phyloP scores from a whole-genome alignment of 768 basidiomycete species.

The Collybia nuda region DNA sequence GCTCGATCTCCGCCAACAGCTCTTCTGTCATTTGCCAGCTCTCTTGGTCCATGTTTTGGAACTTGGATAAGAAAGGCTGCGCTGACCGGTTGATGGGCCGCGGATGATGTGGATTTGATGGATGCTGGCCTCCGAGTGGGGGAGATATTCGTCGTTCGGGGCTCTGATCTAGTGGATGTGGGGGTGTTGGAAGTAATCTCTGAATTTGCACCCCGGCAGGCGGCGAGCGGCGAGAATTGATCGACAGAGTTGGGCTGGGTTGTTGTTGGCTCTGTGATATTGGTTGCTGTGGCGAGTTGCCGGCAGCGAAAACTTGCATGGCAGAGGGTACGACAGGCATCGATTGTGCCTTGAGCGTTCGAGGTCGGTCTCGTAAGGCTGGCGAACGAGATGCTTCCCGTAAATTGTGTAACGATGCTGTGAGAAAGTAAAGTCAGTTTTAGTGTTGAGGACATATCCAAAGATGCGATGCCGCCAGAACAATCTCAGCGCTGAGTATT shows the following conservation, averaged over 20 bases:
- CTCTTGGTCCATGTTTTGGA: constrained; percentile 48
- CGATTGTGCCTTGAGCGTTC: constrained; percentile 58
- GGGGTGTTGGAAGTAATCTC: constrained; percentile 41
- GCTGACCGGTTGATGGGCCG: constrained; percentile 62
- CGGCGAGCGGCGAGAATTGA: constrained; percentile 39
- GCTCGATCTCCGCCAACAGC: constrained; percentile 70
- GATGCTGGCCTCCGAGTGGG: constrained; percentile 30
- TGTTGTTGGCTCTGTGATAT: constrained; percentile 39
- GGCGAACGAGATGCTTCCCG: constrained; percentile 53
- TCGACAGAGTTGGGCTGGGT: constrained; percentile 44
- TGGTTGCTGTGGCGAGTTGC: constrained; percentile 37
- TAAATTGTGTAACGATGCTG: constrained; percentile 41
- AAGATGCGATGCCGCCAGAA: constrained; percentile 1
- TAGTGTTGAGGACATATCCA: constrained; percentile 1
- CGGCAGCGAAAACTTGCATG: constrained; percentile 49
- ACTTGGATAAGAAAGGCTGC: constrained; percentile 56
- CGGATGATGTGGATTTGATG: constrained; percentile 51
- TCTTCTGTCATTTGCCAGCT: constrained; percentile 70
- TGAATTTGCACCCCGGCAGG: constrained; percentile 31
- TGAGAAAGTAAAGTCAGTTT: constrained; percentile 25
- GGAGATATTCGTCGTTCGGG: constrained; percentile 33
- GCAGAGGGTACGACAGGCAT: constrained; percentile 62
- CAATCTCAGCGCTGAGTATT: constrained; percentile 5
- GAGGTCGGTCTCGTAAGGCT: constrained; percentile 46
- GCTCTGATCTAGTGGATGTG: constrained; percentile 34